A percentile compares a stretch with the other conserved stretches of the same genome.
phyloP scores from a whole-genome alignment of 2,329 filamentous ascomycete genomes.

The Bretziella fagacearum region DNA sequence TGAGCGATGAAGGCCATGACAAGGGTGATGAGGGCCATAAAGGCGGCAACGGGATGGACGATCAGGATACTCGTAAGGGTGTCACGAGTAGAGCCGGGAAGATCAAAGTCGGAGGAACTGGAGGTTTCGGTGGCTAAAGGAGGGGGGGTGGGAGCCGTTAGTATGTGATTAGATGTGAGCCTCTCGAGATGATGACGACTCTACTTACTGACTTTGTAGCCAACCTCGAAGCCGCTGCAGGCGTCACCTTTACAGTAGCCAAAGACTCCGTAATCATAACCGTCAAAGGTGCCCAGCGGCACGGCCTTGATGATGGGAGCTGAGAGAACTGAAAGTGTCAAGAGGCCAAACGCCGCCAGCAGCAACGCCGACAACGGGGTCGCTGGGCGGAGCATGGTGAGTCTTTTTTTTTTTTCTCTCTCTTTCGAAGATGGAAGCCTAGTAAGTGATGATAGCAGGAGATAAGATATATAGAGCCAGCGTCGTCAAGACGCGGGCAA shows the following conservation, averaged over 20 bases:
- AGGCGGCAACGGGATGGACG: constrained; percentile 76
- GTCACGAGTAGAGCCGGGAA: constrained; percentile 34
- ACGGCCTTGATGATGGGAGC: constrained; percentile 77
- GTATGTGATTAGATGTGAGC: neutral
- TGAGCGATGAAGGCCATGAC: constrained; percentile 66
- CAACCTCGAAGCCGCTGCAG: constrained; percentile 63
- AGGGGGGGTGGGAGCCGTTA: constrained; percentile 16
- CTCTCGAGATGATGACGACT: neutral
- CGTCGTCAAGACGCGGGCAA: constrained; percentile 30
- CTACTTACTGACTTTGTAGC: constrained; percentile 63
- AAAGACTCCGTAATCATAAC: constrained; percentile 79
- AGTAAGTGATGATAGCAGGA: neutral
- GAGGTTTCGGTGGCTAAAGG: constrained; percentile 15
- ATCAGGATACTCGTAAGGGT: constrained; percentile 78
- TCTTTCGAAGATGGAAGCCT: constrained; percentile 16
- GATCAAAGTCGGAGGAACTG: constrained; percentile 34
- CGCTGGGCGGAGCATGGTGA: constrained; percentile 77
- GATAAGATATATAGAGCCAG: constrained; percentile 20
- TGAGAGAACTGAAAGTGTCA: constrained; percentile 77
- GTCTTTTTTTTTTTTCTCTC: too few species aligned
- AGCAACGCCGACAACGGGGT: constrained; percentile 81
- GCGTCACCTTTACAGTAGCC: constrained; percentile 52
- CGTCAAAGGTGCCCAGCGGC: constrained; percentile 59
- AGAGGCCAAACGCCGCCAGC: constrained; percentile 65
- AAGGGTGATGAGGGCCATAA: constrained; percentile 73